phyloP scores from a whole-genome alignment of 106 monocot species.

The Gastrodia elata region DNA sequence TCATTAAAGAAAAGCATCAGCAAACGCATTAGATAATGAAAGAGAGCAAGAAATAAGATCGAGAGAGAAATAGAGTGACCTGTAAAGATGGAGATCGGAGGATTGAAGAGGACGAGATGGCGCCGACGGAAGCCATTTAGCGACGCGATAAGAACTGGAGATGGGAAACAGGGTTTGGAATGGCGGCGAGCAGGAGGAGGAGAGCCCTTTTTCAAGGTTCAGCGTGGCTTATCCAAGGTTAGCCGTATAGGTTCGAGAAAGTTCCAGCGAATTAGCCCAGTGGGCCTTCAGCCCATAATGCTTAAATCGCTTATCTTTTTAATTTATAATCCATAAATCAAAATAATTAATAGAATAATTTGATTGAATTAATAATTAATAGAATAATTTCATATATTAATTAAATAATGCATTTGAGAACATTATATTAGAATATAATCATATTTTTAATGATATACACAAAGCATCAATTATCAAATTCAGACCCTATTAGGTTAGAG shows the following conservation, averaged over 20 bases:
- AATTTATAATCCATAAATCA: too few relatives aligned
- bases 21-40: not conserved
- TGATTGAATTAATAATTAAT: too few relatives aligned
- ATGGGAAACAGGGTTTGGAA: not conserved
- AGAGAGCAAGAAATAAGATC: slow-evolving; percentile 9
- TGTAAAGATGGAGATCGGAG: slow-evolving; percentile 55
- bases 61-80: slow-evolving; percentile 20
- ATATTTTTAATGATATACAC: too few relatives aligned
- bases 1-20: not conserved
- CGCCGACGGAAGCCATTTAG: slow-evolving; percentile 60
- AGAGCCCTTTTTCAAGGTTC: not conserved
- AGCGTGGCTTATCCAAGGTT: not conserved
- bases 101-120: slow-evolving; percentile 62
- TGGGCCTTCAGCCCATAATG: not conserved
- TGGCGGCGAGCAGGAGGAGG: not conserved
- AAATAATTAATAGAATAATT: too few relatives aligned
- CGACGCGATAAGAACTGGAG: not conserved
- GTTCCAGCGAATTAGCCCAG: not conserved
- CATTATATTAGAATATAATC: too few relatives aligned
- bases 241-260: not conserved
- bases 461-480: too few relatives aligned
- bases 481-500: too few relatives aligned
- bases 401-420: too few relatives aligned
- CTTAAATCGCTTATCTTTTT: too few relatives aligned
- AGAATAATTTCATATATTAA: too few relatives aligned